Evolutionary conservation across 2,329 filamentous ascomycete species (phyloP).

Genomic region (Diaporthe nobilis): DNA sequence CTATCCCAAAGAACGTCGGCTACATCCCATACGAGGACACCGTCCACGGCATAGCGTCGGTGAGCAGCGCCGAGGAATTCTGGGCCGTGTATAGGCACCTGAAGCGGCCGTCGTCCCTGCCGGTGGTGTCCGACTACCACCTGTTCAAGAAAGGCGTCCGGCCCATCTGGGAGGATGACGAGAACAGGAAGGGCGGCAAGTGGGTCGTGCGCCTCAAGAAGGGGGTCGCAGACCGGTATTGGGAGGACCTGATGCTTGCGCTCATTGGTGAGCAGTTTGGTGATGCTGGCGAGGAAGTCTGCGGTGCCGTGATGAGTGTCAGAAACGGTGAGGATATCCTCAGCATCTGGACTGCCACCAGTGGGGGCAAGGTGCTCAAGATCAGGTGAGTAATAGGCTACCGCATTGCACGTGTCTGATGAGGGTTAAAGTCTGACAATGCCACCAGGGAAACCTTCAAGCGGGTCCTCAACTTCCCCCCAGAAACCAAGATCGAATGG

Average conservation of each 20-base stretch:
- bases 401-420: constrained; percentile 1
- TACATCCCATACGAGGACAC: constrained; percentile 96
- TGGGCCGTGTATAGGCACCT: constrained; percentile 91
- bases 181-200: constrained; percentile 96
- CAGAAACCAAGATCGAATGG: constrained; percentile 93
- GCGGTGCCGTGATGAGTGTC: constrained; percentile 93
- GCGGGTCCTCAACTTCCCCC: constrained; percentile 85
- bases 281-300: constrained; percentile 94
- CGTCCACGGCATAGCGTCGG: constrained; percentile 85
- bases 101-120: constrained; percentile 88
- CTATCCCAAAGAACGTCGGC: constrained; percentile 93
- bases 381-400: constrained; percentile 77
- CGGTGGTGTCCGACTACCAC: constrained; percentile 96
- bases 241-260: constrained; percentile 93
- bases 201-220: constrained; percentile 98
- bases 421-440: background rate
- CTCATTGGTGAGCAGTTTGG: constrained; percentile 95
- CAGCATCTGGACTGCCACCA: constrained; percentile 96
- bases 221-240: constrained; percentile 95
- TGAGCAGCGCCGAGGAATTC: constrained; percentile 89
- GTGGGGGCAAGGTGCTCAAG: constrained; percentile 94
- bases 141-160: constrained; percentile 97
- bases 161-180: constrained; percentile 98
- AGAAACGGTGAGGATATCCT: constrained; percentile 96
- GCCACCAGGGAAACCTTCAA: constrained; percentile 88